phyloP scores from a whole-genome alignment of 2,329 filamentous ascomycete species.

The Ascochyta pisi region DNA sequence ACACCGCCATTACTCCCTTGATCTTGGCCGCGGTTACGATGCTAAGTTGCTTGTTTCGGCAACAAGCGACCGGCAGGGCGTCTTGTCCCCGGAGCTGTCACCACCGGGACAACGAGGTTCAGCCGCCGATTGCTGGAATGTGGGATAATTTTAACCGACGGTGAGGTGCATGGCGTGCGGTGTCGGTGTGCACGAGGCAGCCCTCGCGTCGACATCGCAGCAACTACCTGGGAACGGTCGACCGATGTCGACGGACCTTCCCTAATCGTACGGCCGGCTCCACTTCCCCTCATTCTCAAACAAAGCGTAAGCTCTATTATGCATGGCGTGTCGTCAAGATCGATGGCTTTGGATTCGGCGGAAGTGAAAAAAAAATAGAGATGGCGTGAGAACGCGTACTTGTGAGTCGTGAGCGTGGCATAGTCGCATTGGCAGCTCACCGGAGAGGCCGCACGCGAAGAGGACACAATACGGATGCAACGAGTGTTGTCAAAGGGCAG shows the following conservation, averaged over 20 bases:
- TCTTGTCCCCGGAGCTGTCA: conserved; percentile 1
- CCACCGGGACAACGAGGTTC: background rate
- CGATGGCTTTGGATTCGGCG: conserved; percentile 5
- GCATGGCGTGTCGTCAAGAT: conserved; percentile 8
- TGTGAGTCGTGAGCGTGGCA: conserved; percentile 10
- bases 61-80: background rate
- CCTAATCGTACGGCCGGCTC: conserved; percentile 6
- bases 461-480: conserved; percentile 2
- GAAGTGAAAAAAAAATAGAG: background rate
- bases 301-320: conserved; percentile 11
- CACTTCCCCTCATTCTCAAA: conserved; percentile 17
- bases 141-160: background rate
- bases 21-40: no score
- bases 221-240: background rate
- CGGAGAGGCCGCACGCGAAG: conserved; percentile 4
- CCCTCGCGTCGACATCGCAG: conserved; percentile 8
- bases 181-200: conserved; percentile 1
- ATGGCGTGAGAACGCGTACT: conserved; percentile 4
- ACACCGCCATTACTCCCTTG: background rate
- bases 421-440: conserved; percentile 6
- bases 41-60: background rate
- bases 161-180: background rate
- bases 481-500: background rate
- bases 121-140: background rate
- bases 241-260: conserved; percentile 9